Evolutionary conservation across 768 basidiomycete species (phyloP).

Genomic region (Podaxis sp.): DNA sequence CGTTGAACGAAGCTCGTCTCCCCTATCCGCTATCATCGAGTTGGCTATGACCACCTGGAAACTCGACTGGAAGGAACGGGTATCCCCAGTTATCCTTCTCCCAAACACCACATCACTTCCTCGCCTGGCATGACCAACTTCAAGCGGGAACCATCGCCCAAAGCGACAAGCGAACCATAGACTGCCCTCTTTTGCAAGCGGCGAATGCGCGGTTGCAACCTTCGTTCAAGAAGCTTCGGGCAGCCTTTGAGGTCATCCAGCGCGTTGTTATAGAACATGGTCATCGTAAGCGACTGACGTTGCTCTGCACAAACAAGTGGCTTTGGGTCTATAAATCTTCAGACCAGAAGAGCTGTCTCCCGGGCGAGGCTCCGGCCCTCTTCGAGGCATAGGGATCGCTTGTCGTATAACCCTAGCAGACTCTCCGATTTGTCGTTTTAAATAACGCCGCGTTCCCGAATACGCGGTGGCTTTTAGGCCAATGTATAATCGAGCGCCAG

Average conservation of each 20-base stretch:
- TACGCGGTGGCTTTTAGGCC: too few species aligned
- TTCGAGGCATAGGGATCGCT: slow-evolving; percentile 3
- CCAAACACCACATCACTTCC: slow-evolving; percentile 58
- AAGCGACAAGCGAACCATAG: slow-evolving; percentile 45
- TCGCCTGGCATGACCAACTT: slow-evolving; percentile 49
- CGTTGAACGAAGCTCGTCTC: too few species aligned
- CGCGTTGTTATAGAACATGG: slow-evolving; percentile 51
- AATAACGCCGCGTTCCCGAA: neutral
- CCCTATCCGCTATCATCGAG: slow-evolving; percentile 34
- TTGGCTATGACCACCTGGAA: slow-evolving; percentile 40
- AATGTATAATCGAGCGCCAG: too few species aligned
- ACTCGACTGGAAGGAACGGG: slow-evolving; percentile 55
- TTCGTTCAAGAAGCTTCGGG: slow-evolving; percentile 35
- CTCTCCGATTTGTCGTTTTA: neutral
- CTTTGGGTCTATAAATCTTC: slow-evolving; percentile 51
- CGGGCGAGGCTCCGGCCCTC: slow-evolving; percentile 36
- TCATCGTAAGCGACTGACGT: slow-evolving; percentile 46
- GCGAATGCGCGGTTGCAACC: slow-evolving; percentile 30
- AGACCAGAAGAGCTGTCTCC: slow-evolving; percentile 39
- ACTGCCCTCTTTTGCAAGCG: slow-evolving; percentile 32
- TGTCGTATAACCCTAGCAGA: neutral
- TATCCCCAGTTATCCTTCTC: slow-evolving; percentile 72
- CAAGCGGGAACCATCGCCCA: slow-evolving; percentile 44
- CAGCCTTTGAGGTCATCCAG: slow-evolving; percentile 41
- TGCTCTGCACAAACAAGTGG: slow-evolving; percentile 47